Base-by-base conservation (phyloP, 345 rosid genomes). In the Lepidium africanum region DNA sequence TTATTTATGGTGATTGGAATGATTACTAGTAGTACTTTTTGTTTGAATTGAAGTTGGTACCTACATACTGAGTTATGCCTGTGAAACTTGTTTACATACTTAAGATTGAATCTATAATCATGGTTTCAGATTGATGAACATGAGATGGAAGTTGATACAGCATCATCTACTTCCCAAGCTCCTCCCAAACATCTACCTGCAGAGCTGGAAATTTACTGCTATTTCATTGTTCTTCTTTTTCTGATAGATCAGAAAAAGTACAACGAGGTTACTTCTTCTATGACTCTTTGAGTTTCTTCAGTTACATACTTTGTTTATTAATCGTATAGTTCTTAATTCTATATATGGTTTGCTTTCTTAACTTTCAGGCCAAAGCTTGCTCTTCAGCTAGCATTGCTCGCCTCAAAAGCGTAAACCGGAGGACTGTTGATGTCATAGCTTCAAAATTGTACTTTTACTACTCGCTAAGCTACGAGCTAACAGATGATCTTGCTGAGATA, bases 121-220 rank as follows among this genome's bases (percentile, higher is more conserved):
- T 68, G 40, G 37, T 59, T 27, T 63, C 55, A 87, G 96, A 84
- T 80, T 47, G 85, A 85, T 79, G 96, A 81, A 52, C 93, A 81
- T 63, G 96, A 87, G 46, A 87, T 90, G 98, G 96, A 89, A 85
- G 96, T 90, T 65, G 98, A 89, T 73, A 82, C 86, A 2, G 93
- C 89, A 0, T 79, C 88, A 17, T 82, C 90, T 0, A 79, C 59
- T 67, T 54, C 74, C 3, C 85, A 81, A 76, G 77, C 83, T 77
- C 70, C 84, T 47, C 69, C 23, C 9, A 89, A 90, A 58, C 88
- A 86, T 56, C 43, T 81, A 39, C 71, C 86, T 52, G 95, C 84
- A 0, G 96, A 92, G 76, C 81, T 92, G 8, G 96, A 92, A 76
- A 78, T 89, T 14, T 87, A 81, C 73, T 83, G 87, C 77, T 82